Evolutionary conservation across 805 yeast species (phyloP), one percentile per base, ranked within the genome.

Genomic region (Myxozyma neotropica): DNA sequence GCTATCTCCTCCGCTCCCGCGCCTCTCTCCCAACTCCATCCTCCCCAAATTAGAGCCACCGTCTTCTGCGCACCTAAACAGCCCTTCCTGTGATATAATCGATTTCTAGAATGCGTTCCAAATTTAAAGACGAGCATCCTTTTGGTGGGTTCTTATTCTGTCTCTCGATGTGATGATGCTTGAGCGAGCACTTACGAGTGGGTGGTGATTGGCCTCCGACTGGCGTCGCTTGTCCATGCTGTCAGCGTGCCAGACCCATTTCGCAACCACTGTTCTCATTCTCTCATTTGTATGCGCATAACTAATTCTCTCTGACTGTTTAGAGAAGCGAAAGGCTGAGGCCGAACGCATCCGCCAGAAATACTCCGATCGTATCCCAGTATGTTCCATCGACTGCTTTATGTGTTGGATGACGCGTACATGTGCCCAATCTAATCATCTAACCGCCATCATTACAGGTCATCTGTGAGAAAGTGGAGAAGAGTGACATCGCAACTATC

Each of bases 381-480:
- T 67, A 62, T 13, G 69, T 45, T 2, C 21, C 8, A 4, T 2
- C 33, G 23, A n/a, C 31, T 8, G 6, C 49, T 10, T 17, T 23
- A 17, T 13, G 49, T 23, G 29, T 33, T 17, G 29, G 29, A 21
- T 19, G 8, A 21, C 15, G 39, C 24, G 21, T 48, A n/a, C 44
- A 19, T 4, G 31, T 19, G 2, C 12, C 29, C 29, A 23, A 8
- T 23, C 29, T 31, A 47, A 19, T 21, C n/a, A 26, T 15, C n/a
- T 42, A 19, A 12, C 29, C n/a, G n/a, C 5, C 44, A 23, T 26
- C 13, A 13, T 19, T 36, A 15, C 33, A 67, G 69, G 69, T 88
- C 27, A 93, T 94, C 71, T 94, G 99, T 74, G 99, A 94, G 77
- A 87, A 92, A 77, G 97, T 92, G 40, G 98, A 92, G 76, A 93